Evolutionary conservation across 805 yeast genomes (phyloP), one percentile per base, ranked within the genome.

Genomic region (Nakazawaea populi): DNA sequence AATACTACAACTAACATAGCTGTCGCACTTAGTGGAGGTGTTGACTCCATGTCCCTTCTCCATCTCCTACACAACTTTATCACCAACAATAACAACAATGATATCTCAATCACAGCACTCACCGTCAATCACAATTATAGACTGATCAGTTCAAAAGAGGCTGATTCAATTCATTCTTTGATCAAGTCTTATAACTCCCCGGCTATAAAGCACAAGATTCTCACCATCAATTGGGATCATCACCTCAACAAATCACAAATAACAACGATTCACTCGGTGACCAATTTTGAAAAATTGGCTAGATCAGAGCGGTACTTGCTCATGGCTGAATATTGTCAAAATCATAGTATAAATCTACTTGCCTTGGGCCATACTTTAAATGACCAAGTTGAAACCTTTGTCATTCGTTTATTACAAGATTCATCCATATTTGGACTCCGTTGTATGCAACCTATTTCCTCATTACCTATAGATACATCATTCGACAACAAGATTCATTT

Each of bases 21-120:
- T 5, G 63, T 87, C 14, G 89, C 90, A 0, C 74, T 87, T 1
- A 82, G 89, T 12, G 96, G 96, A 1, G 95, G 95, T 1, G 89
- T 84, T 0, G 95, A 87, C 60, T 87, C 94, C 1, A 82, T 87
- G 81, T 82, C 87, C 11, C 62, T 87, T 42, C 72, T 86, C 0
- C 74, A 75, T 55, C 66, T 85, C 18, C 62, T 83, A 14, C 27
- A 46, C 39, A 24, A 29, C 24, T 28, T 18, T 24, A 14, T 10
- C 35, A 32, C 4, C 35, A 34, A 8, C 2, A 32, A 32, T 8
- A 8, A 32, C 11, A 32, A 32, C 35, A 32, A 32, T 9, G 11
- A 9, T 11, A 7, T 37, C n/a, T n/a, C 40, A 7, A 38, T 48
- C 4, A 36, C 42, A 48, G 88, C 89, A 3, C 69, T 85, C 37